Percentiles rank a stretch among this genome's conserved stretches.
phyloP scores from a whole-genome alignment of 805 yeast species.

The Candida ortonii region DNA sequence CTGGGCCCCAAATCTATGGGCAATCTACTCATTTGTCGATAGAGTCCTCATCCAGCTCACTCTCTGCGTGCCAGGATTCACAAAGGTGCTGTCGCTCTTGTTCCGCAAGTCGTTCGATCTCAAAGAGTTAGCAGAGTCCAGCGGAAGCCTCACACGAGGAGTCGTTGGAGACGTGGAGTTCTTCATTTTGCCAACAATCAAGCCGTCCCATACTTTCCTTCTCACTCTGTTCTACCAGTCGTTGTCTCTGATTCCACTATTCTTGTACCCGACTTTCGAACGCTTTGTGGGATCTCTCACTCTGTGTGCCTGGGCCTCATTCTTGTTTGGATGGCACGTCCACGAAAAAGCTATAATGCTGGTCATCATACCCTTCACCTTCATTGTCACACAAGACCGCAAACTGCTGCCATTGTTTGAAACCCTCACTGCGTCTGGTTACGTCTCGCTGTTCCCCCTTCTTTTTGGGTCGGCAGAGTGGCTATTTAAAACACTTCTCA shows the following conservation, averaged over 20 bases:
- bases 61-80: conserved; percentile 42
- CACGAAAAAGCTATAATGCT: conserved; percentile 96
- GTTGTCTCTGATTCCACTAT: conserved; percentile 68
- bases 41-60: conserved; percentile 55
- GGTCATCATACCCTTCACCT: conserved; percentile 82
- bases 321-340: conserved; percentile 97
- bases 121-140: conserved; percentile 21
- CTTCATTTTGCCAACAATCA: conserved; percentile 72
- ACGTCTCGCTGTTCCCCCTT: conserved; percentile 84
- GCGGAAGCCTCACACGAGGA: conserved; percentile 60
- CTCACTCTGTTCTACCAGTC: conserved; percentile 83
- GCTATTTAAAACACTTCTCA: conserved; percentile 69
- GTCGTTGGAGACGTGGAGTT: conserved; percentile 89
- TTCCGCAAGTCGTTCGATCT: conserved; percentile 5
- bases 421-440: conserved; percentile 73
- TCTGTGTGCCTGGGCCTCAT: conserved; percentile 87
- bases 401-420: conserved; percentile 70
- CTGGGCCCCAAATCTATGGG: conserved; percentile 99
- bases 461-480: conserved; percentile 78
- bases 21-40: conserved; percentile 82
- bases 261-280: conserved; percentile 68
- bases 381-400: conserved; percentile 68
- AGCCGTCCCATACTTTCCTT: conserved; percentile 73
- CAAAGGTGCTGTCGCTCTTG: conserved; percentile 34
- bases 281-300: conserved; percentile 83